Conservation (phyloP, 306 rosid species). For the Cyclanthera cordifolia region DNA sequence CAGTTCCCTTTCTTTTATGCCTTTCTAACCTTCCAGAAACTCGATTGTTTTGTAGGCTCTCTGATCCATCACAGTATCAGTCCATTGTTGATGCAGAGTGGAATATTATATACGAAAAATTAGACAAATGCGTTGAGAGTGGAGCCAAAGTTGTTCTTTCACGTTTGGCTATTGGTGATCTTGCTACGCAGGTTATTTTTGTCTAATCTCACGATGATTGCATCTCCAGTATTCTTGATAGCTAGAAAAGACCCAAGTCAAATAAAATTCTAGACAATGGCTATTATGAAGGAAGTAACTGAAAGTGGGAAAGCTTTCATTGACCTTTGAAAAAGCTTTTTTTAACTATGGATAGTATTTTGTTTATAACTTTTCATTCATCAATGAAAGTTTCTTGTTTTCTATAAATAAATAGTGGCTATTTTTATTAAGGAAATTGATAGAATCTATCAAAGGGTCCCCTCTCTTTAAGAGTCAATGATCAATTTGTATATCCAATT, state of each 20-base stretch:
- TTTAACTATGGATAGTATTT: too few relatives aligned
- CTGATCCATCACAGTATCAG: constrained; percentile 93
- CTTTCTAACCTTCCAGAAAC: constrained; percentile 5
- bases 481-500: too few relatives aligned
- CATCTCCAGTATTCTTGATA: constrained; percentile 9
- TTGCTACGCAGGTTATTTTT: constrained; percentile 73
- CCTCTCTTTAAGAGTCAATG: too few relatives aligned
- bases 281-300: neutral
- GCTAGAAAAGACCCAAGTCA: neutral
- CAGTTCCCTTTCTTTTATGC: neutral
- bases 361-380: too few relatives aligned
- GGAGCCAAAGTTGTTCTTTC: constrained; percentile 97
- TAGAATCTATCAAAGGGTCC: too few relatives aligned
- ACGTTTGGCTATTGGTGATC: constrained; percentile 92
- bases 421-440: too few relatives aligned
- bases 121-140: constrained; percentile 86
- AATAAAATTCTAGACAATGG: neutral
- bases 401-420: too few relatives aligned
- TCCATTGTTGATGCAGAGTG: constrained; percentile 99
- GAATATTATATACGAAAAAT: constrained; percentile 95
- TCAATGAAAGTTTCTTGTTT: too few relatives aligned
- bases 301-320: too few relatives aligned
- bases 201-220: neutral
- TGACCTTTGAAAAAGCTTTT: too few relatives aligned
- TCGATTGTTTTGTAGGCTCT: constrained; percentile 41